These are phyloP conservation scores for Amylostereum areolatum DNA, from an alignment of 1,284 basidiomycete species.

Conservation along the genomic window DNA sequence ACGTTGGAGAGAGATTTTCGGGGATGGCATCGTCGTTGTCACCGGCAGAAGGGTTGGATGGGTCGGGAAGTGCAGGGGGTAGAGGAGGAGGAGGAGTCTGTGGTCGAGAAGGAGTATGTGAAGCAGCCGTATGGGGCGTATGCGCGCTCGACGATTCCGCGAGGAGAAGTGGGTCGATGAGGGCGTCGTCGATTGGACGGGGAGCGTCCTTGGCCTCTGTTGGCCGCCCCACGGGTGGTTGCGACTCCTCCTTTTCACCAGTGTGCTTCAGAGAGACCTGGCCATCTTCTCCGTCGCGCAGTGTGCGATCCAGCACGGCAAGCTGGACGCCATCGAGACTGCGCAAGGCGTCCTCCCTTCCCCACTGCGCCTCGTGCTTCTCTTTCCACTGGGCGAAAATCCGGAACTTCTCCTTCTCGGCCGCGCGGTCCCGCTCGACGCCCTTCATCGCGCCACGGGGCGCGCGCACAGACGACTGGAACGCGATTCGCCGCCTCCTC, in stretches of 20 bases:
- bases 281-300: constrained; percentile 31
- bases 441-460: constrained; percentile 10
- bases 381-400: constrained; percentile 20
- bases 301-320: constrained; percentile 39
- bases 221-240: no score
- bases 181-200: constrained; percentile 12
- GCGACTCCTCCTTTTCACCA: neutral
- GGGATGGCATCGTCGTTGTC: constrained; percentile 7
- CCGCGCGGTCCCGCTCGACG: neutral
- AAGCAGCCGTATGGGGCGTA: neutral
- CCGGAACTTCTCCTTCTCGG: constrained; percentile 2
- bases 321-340: constrained; percentile 32
- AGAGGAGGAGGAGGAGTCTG: neutral
- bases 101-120: neutral
- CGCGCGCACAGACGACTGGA: constrained; percentile 13
- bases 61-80: constrained; percentile 1
- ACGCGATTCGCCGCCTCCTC: constrained; percentile 20
- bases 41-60: constrained; percentile 1
- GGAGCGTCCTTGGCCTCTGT: no score
- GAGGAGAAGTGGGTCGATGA: constrained; percentile 24
- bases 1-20: constrained; percentile 38
- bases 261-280: neutral
- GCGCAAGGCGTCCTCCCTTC: constrained; percentile 30
- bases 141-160: constrained; percentile 10
- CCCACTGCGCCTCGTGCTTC: constrained; percentile 23